Evolutionary conservation across 2,329 filamentous ascomycete species (phyloP).

Genomic region (Botrytis deweyae): DNA sequence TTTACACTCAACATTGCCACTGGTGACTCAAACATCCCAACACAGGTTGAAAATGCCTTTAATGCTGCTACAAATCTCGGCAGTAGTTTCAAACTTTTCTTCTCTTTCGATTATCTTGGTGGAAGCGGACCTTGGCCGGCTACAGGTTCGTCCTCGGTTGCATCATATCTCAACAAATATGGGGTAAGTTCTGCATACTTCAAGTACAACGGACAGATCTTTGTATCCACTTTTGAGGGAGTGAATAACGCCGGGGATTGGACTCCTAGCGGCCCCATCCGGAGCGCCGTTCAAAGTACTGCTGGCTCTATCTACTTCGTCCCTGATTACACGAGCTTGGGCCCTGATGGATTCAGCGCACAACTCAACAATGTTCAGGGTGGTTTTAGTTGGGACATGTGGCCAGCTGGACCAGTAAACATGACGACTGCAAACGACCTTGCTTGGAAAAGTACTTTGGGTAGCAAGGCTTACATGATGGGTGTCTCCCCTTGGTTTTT

Average conservation of each 20-base stretch:
- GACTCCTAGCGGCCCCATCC: slow-evolving; percentile 42
- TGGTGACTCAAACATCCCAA: slow-evolving; percentile 38
- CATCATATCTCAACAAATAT: slow-evolving; percentile 38
- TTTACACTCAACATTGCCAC: slow-evolving; percentile 42
- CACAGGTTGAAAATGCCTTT: slow-evolving; percentile 41
- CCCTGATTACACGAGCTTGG: slow-evolving; percentile 48
- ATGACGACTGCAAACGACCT: slow-evolving; percentile 43
- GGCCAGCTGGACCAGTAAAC: slow-evolving; percentile 42
- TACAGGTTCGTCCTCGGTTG: slow-evolving; percentile 31
- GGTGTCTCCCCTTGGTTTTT: slow-evolving; percentile 60
- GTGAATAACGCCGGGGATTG: slow-evolving; percentile 45
- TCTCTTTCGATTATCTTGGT: slow-evolving; percentile 42
- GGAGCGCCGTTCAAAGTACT: slow-evolving; percentile 31
- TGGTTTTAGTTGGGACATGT: slow-evolving; percentile 46
- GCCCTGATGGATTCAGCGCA: slow-evolving; percentile 35
- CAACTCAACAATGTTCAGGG: slow-evolving; percentile 42
- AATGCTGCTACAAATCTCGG: slow-evolving; percentile 35
- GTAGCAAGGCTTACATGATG: slow-evolving; percentile 51
- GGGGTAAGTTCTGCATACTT: slow-evolving; percentile 41
- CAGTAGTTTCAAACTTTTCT: slow-evolving; percentile 36
- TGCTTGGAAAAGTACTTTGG: slow-evolving; percentile 42
- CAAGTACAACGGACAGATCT: slow-evolving; percentile 42
- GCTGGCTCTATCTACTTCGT: slow-evolving; percentile 44
- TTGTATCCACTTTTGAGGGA: slow-evolving; percentile 56
- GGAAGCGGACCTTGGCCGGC: slow-evolving; percentile 35